A percentile compares a stretch with the other conserved stretches of the same genome.
phyloP scores from a whole-genome alignment of 2,329 filamentous ascomycete species.

The Aureobasidium sp. region DNA sequence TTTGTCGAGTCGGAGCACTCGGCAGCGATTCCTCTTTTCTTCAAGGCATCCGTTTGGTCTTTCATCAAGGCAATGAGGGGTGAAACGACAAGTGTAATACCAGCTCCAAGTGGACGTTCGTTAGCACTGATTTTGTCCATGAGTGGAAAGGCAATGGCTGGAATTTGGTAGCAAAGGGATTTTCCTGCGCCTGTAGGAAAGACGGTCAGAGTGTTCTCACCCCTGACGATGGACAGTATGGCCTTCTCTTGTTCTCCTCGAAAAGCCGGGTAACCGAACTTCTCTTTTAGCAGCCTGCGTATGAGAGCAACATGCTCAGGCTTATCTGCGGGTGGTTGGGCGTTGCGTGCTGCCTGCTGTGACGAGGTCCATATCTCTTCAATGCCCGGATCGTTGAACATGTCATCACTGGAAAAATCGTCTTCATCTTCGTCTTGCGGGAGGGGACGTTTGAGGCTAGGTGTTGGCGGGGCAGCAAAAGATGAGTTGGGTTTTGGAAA shows the following conservation, averaged over 20 bases:
- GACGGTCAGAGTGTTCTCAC: conserved; percentile 35
- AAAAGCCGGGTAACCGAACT: conserved; percentile 35
- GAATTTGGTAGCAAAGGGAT: conserved; percentile 35
- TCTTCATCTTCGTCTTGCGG: not conserved
- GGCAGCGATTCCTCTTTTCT: conserved; percentile 41
- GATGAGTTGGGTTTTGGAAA: not conserved
- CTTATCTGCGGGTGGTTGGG: not conserved
- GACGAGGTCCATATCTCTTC: conserved; percentile 9
- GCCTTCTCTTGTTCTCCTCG: conserved; percentile 38
- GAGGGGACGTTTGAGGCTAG: not conserved
- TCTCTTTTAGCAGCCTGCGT: conserved; percentile 30
- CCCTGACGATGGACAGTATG: conserved; percentile 34
- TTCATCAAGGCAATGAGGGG: conserved; percentile 52
- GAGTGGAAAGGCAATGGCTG: conserved; percentile 35
- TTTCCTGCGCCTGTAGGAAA: conserved; percentile 37
- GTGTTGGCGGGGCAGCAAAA: not conserved
- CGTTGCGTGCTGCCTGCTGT: not conserved
- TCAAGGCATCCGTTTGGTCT: conserved; percentile 50
- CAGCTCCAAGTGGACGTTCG: conserved; percentile 27
- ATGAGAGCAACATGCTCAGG: conserved; percentile 14
- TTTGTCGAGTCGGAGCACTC: conserved; percentile 51
- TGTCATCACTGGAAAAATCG: not conserved
- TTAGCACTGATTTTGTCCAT: conserved; percentile 31
- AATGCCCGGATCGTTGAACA: not conserved
- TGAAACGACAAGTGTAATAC: conserved; percentile 49